phyloP scores from a whole-genome alignment of 768 basidiomycete species.

The Russula brevipes region DNA sequence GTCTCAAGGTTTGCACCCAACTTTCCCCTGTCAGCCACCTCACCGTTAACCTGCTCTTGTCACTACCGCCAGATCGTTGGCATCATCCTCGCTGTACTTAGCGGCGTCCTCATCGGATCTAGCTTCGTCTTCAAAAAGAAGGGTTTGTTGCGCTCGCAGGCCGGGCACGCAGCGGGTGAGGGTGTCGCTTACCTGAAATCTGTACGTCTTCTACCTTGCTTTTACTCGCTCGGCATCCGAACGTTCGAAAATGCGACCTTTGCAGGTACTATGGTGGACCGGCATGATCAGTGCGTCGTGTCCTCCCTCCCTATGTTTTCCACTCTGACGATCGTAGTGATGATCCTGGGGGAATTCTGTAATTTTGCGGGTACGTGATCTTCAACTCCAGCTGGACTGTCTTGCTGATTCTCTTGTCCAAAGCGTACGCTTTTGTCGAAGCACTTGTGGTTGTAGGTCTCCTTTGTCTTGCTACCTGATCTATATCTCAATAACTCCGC shows the following conservation, averaged over 20 bases:
- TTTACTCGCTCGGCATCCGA: background rate
- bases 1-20: constrained; percentile 17
- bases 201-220: constrained; percentile 41
- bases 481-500: constrained; percentile 12
- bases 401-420: constrained; percentile 21
- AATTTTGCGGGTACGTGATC: constrained; percentile 68
- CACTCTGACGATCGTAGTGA: constrained; percentile 45
- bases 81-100: constrained; percentile 66
- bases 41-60: background rate
- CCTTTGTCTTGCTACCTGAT: background rate
- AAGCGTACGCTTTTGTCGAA: constrained; percentile 85
- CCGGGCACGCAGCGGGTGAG: constrained; percentile 71
- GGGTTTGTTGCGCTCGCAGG: constrained; percentile 74
- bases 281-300: constrained; percentile 75
- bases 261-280: constrained; percentile 83
- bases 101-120: constrained; percentile 85
- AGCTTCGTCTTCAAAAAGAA: constrained; percentile 99
- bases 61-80: constrained; percentile 53
- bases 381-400: constrained; percentile 29
- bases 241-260: constrained; percentile 2
- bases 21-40: background rate
- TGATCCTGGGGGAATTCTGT: constrained; percentile 88
- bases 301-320: background rate
- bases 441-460: constrained; percentile 82
- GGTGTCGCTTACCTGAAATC: constrained; percentile 95